Conservation (phyloP, 176 grass and related monocot species). For the Cenchrus purpureus region DNA sequence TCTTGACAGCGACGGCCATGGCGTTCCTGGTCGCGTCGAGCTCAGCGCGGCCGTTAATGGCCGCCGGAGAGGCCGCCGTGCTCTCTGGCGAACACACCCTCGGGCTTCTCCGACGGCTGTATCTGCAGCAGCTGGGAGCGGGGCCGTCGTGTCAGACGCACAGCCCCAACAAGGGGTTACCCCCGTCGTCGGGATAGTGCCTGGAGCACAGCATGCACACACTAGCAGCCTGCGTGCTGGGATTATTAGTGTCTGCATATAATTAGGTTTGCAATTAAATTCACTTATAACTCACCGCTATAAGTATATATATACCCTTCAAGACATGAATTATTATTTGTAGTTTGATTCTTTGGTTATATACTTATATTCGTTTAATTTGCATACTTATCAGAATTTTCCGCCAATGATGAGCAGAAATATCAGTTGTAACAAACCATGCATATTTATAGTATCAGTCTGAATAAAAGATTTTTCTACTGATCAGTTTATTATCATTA, state of each 20-base stretch:
- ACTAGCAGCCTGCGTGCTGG: no score
- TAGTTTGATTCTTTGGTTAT: background rate
- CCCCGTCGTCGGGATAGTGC: background rate
- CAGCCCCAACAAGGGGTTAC: slow-evolving; percentile 37
- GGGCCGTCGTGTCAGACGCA: slow-evolving; percentile 33
- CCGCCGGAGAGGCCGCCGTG: background rate
- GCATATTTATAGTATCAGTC: background rate
- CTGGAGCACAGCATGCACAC: background rate
- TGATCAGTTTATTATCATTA: background rate
- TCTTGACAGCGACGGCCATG: slow-evolving; percentile 2
- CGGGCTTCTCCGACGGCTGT: slow-evolving; percentile 33
- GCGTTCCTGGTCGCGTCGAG: slow-evolving; percentile 18
- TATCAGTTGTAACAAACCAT: background rate
- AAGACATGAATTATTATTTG: background rate
- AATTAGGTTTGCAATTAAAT: background rate
- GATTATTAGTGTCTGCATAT: background rate
- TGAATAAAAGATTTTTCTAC: background rate
- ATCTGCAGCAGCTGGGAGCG: slow-evolving; percentile 45
- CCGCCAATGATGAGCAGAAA: background rate
- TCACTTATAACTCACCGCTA: no score
- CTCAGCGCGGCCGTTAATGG: slow-evolving; percentile 28
- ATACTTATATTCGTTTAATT: background rate
- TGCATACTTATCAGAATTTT: background rate
- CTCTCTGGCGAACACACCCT: slow-evolving; percentile 24
- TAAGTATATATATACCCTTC: no score